phyloP scores from a whole-genome alignment of 1,284 basidiomycete genomes.

The Xanthoconium separans region DNA sequence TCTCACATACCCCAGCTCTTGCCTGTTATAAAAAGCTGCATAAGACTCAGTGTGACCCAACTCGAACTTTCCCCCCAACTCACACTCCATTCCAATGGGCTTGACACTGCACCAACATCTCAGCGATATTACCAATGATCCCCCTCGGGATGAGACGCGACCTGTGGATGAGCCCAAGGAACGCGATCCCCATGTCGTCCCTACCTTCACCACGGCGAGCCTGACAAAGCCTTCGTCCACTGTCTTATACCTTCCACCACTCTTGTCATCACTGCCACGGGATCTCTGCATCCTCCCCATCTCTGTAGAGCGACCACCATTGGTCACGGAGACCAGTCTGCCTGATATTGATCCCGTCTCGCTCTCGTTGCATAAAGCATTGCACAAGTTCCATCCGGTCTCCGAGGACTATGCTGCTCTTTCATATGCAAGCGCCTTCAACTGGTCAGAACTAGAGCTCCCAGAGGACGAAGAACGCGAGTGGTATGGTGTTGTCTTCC shows the following conservation, averaged over 20 bases:
- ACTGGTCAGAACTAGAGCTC: slow-evolving; percentile 75
- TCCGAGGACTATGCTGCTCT: slow-evolving; percentile 60
- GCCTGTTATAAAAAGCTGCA: slow-evolving; percentile 8
- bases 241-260: slow-evolving; percentile 76
- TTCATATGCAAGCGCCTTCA: slow-evolving; percentile 78
- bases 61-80: neutral
- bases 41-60: slow-evolving; percentile 7
- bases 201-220: slow-evolving; percentile 47
- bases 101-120: slow-evolving; percentile 33
- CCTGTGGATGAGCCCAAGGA: slow-evolving; percentile 7
- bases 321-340: slow-evolving; percentile 70
- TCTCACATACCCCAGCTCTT: neutral
- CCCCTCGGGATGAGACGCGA: neutral
- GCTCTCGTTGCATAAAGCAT: slow-evolving; percentile 79
- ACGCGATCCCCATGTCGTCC: slow-evolving; percentile 58
- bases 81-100: slow-evolving; percentile 28
- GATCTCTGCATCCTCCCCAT: slow-evolving; percentile 30
- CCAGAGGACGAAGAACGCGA: slow-evolving; percentile 72
- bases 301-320: slow-evolving; percentile 36
- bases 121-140: slow-evolving; percentile 12
- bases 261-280: slow-evolving; percentile 70
- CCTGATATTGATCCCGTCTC: slow-evolving; percentile 83
- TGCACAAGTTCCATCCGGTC: slow-evolving; percentile 73
- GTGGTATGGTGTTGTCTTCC: slow-evolving; percentile 90
- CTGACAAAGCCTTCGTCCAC: slow-evolving; percentile 42